A percentile compares a stretch with the other conserved stretches of the same genome.
Conservation (phyloP, 345 rosid genomes). For the Salix arbutifolia region DNA sequence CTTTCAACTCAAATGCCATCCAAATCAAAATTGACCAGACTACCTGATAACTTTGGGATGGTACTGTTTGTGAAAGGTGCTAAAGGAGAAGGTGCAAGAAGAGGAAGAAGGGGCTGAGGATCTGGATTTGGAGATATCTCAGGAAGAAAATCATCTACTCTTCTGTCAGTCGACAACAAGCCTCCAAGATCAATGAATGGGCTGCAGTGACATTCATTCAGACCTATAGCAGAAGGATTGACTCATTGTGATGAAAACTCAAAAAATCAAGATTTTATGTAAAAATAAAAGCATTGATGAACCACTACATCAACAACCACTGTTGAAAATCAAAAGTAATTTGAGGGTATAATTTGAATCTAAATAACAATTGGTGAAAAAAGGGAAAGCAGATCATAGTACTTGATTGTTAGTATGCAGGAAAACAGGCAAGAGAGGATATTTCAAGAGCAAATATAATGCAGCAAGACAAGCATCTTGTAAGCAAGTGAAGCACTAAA, state of each 20-base stretch:
- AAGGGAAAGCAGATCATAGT: neutral
- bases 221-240: slow-evolving; percentile 42
- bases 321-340: neutral
- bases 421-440: neutral
- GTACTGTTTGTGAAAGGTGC: slow-evolving; percentile 67
- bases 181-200: slow-evolving; percentile 17
- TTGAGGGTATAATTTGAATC: neutral
- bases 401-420: neutral
- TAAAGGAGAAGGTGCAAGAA: slow-evolving; percentile 88
- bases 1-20: slow-evolving; percentile 1
- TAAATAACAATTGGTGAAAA: neutral
- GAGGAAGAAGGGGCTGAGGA: slow-evolving; percentile 88
- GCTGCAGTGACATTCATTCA: slow-evolving; percentile 29
- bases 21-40: neutral
- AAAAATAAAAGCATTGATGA: neutral
- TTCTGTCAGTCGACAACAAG: slow-evolving; percentile 15
- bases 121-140: slow-evolving; percentile 59
- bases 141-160: slow-evolving; percentile 46
- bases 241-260: neutral
- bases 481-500: neutral
- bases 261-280: neutral
- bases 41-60: slow-evolving; percentile 79
- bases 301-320: neutral
- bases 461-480: neutral
- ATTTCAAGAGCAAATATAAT: neutral